Evolutionary conservation across 306 rosid species (phyloP).

Genomic region (Vachellia pachyceras): DNA sequence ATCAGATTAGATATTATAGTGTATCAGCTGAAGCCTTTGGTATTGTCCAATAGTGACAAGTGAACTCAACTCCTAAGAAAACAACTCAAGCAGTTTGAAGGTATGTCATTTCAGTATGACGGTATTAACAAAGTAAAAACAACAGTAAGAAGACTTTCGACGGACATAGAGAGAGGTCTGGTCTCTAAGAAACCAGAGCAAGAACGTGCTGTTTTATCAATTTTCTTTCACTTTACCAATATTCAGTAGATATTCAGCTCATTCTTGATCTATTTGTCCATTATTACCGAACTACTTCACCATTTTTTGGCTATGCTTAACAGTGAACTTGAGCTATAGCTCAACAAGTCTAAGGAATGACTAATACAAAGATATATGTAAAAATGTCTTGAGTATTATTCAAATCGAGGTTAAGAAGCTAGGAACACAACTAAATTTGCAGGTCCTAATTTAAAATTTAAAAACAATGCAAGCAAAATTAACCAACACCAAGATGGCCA

Average conservation of each 20-base stretch:
- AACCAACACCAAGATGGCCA: neutral
- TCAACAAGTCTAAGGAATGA: neutral
- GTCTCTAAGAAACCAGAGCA: neutral
- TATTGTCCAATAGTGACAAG: neutral
- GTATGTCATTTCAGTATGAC: neutral
- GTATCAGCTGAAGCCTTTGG: neutral
- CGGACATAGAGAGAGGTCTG: neutral
- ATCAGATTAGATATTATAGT: neutral
- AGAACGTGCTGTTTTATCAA: neutral
- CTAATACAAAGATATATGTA: neutral
- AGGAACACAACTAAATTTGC: neutral
- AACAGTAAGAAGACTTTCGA: neutral
- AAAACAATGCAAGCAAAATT: neutral
- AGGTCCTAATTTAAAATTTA: neutral
- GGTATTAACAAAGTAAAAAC: neutral
- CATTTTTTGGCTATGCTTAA: neutral
- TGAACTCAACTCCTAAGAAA: neutral
- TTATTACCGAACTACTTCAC: neutral
- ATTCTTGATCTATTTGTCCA: neutral
- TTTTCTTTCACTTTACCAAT: neutral
- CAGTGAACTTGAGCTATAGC: neutral
- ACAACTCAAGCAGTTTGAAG: neutral
- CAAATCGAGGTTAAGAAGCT: neutral
- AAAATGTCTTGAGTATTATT: neutral
- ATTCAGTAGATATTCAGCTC: neutral